phyloP scores from a whole-genome alignment of 2,329 filamentous ascomycete species.

The Fusarium fracticaudum region DNA sequence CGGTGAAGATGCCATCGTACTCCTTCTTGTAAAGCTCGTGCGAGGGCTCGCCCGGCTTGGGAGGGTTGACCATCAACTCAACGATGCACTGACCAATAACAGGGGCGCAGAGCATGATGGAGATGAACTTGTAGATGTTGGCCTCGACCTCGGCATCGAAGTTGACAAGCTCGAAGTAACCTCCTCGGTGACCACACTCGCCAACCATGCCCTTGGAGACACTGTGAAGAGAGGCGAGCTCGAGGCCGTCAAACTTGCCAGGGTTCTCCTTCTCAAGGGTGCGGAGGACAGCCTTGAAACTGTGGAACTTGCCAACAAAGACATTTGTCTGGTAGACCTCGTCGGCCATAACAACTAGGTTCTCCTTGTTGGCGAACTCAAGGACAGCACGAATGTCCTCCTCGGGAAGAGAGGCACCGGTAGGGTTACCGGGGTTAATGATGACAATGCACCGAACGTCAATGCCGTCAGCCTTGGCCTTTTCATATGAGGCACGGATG shows the following conservation, averaged over 20 bases:
- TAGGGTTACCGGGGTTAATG: constrained; percentile 99
- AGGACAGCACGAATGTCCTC: constrained; percentile 86
- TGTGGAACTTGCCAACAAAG: constrained; percentile 92
- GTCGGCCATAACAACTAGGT: constrained; percentile 90
- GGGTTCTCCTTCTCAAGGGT: constrained; percentile 79
- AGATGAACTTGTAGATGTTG: constrained; percentile 98
- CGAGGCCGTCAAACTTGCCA: constrained; percentile 82
- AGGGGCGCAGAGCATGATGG: constrained; percentile 94
- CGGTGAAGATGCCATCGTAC: constrained; percentile 83
- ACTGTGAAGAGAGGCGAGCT: constrained; percentile 92
- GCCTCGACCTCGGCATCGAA: constrained; percentile 87
- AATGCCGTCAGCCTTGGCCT: constrained; percentile 79
- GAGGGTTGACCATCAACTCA: constrained; percentile 98
- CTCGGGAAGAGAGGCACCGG: constrained; percentile 83
- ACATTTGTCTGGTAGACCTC: constrained; percentile 99
- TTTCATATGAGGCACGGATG: constrained; percentile 77
- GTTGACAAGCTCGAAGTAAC: constrained; percentile 95
- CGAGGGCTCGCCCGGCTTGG: constrained; percentile 82
- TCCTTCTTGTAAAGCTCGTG: constrained; percentile 86
- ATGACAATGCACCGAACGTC: constrained; percentile 94
- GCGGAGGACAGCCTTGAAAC: constrained; percentile 90
- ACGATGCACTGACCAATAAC: constrained; percentile 96
- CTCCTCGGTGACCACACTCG: constrained; percentile 96
- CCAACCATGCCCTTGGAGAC: constrained; percentile 99
- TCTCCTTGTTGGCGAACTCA: constrained; percentile 84